phyloP scores from a whole-genome alignment of 768 basidiomycete species.

The Artomyces pyxidatus region DNA sequence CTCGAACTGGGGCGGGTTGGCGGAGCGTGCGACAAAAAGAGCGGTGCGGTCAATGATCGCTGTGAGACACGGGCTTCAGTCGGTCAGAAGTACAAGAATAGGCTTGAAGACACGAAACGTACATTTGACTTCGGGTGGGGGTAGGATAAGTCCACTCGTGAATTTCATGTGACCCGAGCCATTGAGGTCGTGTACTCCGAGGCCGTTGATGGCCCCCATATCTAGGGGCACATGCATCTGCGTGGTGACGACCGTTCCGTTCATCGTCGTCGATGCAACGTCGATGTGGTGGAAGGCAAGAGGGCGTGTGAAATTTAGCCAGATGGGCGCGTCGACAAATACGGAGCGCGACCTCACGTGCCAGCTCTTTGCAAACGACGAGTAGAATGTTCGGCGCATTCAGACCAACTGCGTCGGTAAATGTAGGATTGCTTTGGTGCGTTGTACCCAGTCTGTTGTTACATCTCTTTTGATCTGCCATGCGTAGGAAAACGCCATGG shows the following conservation, averaged over 20 bases:
- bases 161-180: constrained; percentile 39
- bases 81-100: no score
- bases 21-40: constrained; percentile 84
- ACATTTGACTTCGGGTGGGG: constrained; percentile 95
- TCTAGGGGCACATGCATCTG: neutral
- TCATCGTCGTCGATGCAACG: constrained; percentile 12
- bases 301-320: constrained; percentile 9
- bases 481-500: constrained; percentile 87
- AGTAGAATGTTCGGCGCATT: constrained; percentile 80
- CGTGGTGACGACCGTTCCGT: constrained; percentile 4
- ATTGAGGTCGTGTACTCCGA: constrained; percentile 33
- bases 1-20: constrained; percentile 88
- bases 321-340: neutral
- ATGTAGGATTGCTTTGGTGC: constrained; percentile 82
- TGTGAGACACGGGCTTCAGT: no score
- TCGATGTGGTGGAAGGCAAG: constrained; percentile 2
- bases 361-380: neutral
- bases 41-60: constrained; percentile 97
- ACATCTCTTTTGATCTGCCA: constrained; percentile 3
- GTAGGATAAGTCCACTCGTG: constrained; percentile 83
- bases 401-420: constrained; percentile 54
- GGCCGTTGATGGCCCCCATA: constrained; percentile 29
- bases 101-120: constrained; percentile 22
- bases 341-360: neutral
- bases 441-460: constrained; percentile 9